phyloP scores from a whole-genome alignment of 2,329 filamentous ascomycete genomes.

The Dactylonectria estremocensis region DNA sequence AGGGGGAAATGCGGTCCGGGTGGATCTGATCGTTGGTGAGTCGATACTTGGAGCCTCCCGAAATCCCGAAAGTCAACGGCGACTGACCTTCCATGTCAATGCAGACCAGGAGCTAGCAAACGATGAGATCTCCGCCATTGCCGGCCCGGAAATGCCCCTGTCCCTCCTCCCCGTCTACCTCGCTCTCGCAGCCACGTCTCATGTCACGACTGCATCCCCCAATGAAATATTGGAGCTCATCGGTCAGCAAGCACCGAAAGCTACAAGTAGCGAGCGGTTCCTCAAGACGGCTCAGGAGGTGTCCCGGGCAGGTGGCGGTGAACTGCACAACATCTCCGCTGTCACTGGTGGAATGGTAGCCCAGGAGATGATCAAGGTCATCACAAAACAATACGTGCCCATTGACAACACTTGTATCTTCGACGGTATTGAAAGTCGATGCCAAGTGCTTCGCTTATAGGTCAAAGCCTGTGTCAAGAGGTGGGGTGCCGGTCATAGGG shows the following conservation, averaged over 20 bases:
- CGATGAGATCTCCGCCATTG: constrained; percentile 66
- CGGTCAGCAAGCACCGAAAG: constrained; percentile 61
- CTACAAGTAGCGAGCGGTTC: constrained; percentile 65
- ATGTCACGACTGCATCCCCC: constrained; percentile 60
- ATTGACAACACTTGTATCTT: constrained; percentile 81
- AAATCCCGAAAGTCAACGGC: constrained; percentile 3
- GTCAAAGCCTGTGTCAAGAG: neutral
- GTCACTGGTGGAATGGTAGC: constrained; percentile 92
- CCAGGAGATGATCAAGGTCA: constrained; percentile 96
- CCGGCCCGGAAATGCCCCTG: constrained; percentile 63
- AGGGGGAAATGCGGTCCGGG: constrained; percentile 59
- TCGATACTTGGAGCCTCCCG: constrained; percentile 23
- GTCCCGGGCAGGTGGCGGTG: constrained; percentile 83
- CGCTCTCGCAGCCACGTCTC: constrained; percentile 70
- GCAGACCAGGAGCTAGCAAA: constrained; percentile 69
- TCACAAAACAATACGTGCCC: constrained; percentile 81
- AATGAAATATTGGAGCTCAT: constrained; percentile 69
- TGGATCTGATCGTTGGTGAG: constrained; percentile 71
- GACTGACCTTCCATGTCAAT: constrained; percentile 10
- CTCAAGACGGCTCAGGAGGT: constrained; percentile 74
- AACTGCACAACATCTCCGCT: constrained; percentile 93
- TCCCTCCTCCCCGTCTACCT: constrained; percentile 81
- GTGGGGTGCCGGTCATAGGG: constrained; percentile 6
- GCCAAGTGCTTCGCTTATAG: constrained; percentile 70
- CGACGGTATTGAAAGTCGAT: constrained; percentile 76